These are phyloP conservation scores for Whalleya microplaca DNA, from an alignment of 2,329 filamentous ascomycete genomes.

Conservation along the genomic window DNA sequence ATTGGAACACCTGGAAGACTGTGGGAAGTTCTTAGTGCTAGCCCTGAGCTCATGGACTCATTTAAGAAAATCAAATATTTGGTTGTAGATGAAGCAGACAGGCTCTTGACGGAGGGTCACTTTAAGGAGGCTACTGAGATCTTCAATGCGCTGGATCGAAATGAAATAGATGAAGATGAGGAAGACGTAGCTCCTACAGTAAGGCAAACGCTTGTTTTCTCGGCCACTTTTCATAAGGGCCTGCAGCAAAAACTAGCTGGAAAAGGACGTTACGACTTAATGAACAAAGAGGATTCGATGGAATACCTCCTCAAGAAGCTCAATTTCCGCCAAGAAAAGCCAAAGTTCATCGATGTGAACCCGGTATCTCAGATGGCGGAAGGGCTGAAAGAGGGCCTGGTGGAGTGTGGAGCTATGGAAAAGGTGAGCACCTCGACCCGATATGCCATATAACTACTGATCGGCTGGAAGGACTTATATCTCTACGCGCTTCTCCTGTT, in stretches of 20 bases:
- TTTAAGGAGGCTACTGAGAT: conserved; percentile 96
- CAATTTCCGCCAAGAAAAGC: conserved; percentile 81
- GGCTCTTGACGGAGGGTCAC: conserved; percentile 87
- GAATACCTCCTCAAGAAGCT: conserved; percentile 90
- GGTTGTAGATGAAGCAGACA: conserved; percentile 92
- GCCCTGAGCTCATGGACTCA: conserved; percentile 67
- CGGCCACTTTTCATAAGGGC: conserved; percentile 90
- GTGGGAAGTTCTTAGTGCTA: conserved; percentile 89
- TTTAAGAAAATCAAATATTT: conserved; percentile 80
- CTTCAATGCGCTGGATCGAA: conserved; percentile 74
- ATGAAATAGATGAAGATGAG: conserved; percentile 58
- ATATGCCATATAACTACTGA: conserved; percentile 14
- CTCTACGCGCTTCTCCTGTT: conserved; percentile 86
- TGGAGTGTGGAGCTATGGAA: conserved; percentile 91
- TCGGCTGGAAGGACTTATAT: conserved; percentile 71
- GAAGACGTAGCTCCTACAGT: conserved; percentile 50
- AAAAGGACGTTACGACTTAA: conserved; percentile 69
- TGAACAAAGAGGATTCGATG: conserved; percentile 80
- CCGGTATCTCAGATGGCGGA: conserved; percentile 87
- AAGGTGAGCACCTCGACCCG: conserved; percentile 61
- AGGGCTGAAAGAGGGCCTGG: conserved; percentile 81
- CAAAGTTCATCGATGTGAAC: conserved; percentile 91
- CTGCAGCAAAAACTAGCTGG: conserved; percentile 89
- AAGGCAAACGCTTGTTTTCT: conserved; percentile 93
- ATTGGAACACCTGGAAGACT: conserved; percentile 89